Evolutionary conservation across 345 rosid genomes (phyloP), one percentile per base, ranked within the genome.

Genomic region (Eutrema heterophyllum): DNA sequence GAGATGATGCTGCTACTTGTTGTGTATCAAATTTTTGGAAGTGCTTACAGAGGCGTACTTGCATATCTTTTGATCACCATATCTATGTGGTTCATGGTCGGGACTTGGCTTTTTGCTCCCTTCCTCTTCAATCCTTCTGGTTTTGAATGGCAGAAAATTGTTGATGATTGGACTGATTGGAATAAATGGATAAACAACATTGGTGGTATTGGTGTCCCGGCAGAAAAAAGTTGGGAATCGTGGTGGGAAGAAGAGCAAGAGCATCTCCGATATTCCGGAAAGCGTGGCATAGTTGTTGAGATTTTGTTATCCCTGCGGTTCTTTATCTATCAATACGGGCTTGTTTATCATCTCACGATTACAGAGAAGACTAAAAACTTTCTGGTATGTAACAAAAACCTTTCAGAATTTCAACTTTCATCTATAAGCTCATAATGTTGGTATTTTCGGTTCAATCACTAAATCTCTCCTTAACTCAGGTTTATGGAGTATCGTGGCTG

Each of bases 201-300:
- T 33, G 99, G 99, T 8, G 99, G 99, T 57, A 92, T 96, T 21
- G 99, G 99, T 77, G 99, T 96, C 15, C 92, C 93, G 2, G 86
- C 99, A 33, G 98, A 89, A 72, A 96, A 96, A 74, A 92, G 99
- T 78, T 96, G 99, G 99, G 99, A 96, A 75, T 96, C 99, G 1
- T 96, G 99, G 99, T 96, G 99, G 99, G 99, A 96, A 64, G 96
- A 96, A 78, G 99, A 96, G 80, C 97, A 92, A 75, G 98, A 92
- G 60, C 99, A 96, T 85, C 90, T 96, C 50, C 89, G 54, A 26
- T 70, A 81, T 80, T 96, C 99, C 16, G 99, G 99, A 68, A 89
- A 82, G 78, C 99, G 99, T 48, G 99, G 99, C 59, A 83, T 92
- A 68, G 36, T 86, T 27, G 94, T 90, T 13, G 99, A 96, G 89